Base-by-base conservation (phyloP, 345 rosid species). In the Raphanus raphanistrum region DNA sequence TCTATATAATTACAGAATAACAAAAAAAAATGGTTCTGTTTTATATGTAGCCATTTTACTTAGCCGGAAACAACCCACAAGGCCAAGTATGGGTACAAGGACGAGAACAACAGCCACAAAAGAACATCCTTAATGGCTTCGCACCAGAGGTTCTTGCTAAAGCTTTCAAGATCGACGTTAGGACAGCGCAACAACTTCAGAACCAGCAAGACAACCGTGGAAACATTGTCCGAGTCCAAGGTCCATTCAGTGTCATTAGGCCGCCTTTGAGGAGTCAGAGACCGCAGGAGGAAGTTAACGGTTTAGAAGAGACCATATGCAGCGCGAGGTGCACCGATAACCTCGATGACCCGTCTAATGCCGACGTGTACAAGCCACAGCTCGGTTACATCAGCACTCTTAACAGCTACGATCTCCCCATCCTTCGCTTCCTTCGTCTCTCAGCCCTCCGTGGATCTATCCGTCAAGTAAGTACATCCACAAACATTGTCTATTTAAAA, bases 271-370 rank as follows among this genome's bases (percentile, higher is more conserved):
- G 76, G 4, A 35, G 76, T 0, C 76, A 75, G 63, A 58, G 79
- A 70, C 68, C 55, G 0, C 75, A 80, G 32, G 48, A 65, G 32
- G 79, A 10, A 61, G 73, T 55, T 9, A 87, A 90, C 38, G 93
- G 93, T 32, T 5, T 92, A 11, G 92, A 86, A 17, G 96, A 88
- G 74, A 86, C 91, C 7, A 33, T 84, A 28, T 88, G 92, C 85
- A 74, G 87, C 4, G 62, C 79, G 32, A 86, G 85, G 67, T 60
- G 71, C 33, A 81, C 17, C 31, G 86, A 85, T 38, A 83, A 84
- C 79, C 77, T 87, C 31, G 71, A 83, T 32, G 81, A 84, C 48
- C 90, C 96, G 0, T 71, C 81, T 2, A 71, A 55, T 5, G 89
- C 91, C 7, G 96, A 88, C 69, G 31, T 86, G 25, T 92, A 81